phyloP scores from a whole-genome alignment of 2,329 filamentous ascomycete genomes.

The Bipolaris cookei region DNA sequence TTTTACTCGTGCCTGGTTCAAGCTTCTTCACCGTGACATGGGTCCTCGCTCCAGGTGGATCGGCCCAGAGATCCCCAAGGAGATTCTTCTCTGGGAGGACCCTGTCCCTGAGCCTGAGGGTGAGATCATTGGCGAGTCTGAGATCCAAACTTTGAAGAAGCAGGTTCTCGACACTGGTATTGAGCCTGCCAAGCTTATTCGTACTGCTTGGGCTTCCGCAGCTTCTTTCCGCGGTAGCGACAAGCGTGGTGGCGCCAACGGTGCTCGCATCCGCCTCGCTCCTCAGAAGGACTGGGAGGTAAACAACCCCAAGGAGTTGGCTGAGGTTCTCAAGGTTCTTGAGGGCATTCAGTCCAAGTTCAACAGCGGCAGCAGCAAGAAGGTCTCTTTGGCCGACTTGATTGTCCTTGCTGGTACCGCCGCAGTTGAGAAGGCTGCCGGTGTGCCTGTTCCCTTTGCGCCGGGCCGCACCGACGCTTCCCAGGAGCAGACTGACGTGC shows the following conservation, averaged over 20 bases:
- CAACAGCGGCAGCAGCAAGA: slow-evolving; percentile 70
- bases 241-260: slow-evolving; percentile 84
- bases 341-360: slow-evolving; percentile 71
- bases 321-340: slow-evolving; percentile 65
- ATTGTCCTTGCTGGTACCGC: slow-evolving; percentile 77
- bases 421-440: slow-evolving; percentile 74
- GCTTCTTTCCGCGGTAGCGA: slow-evolving; percentile 63
- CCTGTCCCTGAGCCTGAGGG: slow-evolving; percentile 67
- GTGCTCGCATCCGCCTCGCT: slow-evolving; percentile 75
- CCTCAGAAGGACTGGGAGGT: slow-evolving; percentile 75
- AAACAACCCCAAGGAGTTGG: slow-evolving; percentile 74
- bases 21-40: slow-evolving; percentile 81
- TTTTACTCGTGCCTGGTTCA: slow-evolving; percentile 80
- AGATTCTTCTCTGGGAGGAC: slow-evolving; percentile 77
- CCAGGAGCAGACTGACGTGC: slow-evolving; percentile 72
- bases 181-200: slow-evolving; percentile 66
- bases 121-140: slow-evolving; percentile 65
- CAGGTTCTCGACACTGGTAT: slow-evolving; percentile 69
- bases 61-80: slow-evolving; percentile 74
- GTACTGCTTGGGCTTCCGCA: slow-evolving; percentile 49
- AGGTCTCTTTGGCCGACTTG: slow-evolving; percentile 78
- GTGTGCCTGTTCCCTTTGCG: slow-evolving; percentile 70
- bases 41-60: slow-evolving; percentile 74
- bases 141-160: slow-evolving; percentile 71
- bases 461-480: slow-evolving; percentile 75